Base-by-base conservation (phyloP, 495 filamentous ascomycete genomes). In the Penicillium diatomitis region DNA sequence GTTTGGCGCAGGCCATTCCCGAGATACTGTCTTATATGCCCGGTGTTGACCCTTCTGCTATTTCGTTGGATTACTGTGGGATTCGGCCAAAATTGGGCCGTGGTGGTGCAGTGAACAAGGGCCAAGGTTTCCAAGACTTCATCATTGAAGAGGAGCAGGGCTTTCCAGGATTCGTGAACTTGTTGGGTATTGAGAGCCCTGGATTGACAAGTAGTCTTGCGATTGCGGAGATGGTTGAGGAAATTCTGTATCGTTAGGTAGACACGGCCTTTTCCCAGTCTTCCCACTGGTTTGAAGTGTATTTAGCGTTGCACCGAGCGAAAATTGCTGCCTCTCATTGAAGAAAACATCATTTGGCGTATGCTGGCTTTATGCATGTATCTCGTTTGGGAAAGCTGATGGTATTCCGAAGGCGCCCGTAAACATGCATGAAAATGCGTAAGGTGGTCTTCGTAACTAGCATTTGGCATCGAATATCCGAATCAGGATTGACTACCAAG, bases 151-250 rank as follows among this genome's bases (percentile, higher is more conserved):
- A 79, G 60, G 92, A 96, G 66, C 79, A 90, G 12, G 92, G 86
- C 0, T 87, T 77, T 58, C 66, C 77, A 11, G 90, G 89, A n/a
- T 96, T 89, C 76, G 78, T 97, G 20, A 96, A 97, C 68, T 63
- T 96, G 54, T 60, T 97, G 57, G 89, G 88, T 5, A 96, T 98
- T 64, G 92, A 98, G 70, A 95, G 88, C 69, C 92, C 92, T 0
- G 94, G 92, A 41, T 70, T 98, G 64, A 98, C 92, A 31, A 91
- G 86, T 62, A 82, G 74, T 48, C 72, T 98, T 71, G 90, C 89
- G 8, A 95, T 98, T 69, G 91, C 73, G 8, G 88, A 94, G 57
- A 80, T 80, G 75, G 92, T 96, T 11, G 72, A 84, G 58, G 71
- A 67, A 10, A 66, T 96, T 49, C 61, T 96, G 55, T 94, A 95